Evolutionary conservation across 495 filamentous ascomycete species (phyloP), one percentile per base, ranked within the genome.

Genomic region (Podospora tetraspora): DNA sequence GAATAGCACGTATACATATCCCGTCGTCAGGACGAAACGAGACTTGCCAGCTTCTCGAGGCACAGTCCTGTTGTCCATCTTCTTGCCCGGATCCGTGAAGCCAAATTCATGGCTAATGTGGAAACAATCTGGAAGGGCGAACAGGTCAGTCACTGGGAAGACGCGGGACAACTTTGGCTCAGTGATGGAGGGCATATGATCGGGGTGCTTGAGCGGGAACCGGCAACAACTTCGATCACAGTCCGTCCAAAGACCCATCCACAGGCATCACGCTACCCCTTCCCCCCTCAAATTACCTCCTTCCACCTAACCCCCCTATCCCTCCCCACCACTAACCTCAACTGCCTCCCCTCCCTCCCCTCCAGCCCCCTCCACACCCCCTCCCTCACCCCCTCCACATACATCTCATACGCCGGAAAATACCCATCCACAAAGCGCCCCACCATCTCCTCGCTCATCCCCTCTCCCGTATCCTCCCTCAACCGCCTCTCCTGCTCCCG

Each of bases 261-360:
- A n/a, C 24, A 25, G 24, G 24, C 24, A 25, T 25, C 24, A 25
- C 24, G 24, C n/a, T n/a, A n/a, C n/a, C n/a, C n/a, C n/a, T n/a
- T n/a, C 81, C 86, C 89, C 56, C 92, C 89, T 91, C 91, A 94
- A 0, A 78, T 83, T 1, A 78, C 78, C 27, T 84, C 82, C 71
- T 84, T 89, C 73, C 93, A 93, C 64, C 68, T 86, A 1, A 92
- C 87, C 34, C 91, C 91, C 3, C 86, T 90, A 61, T 78, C 81
- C 1, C 90, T 91, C 1, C 91, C 91, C 68, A 94, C 73, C 32
- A 82, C 78, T 68, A 16, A 22, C 59, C 90, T 87, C 73, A 81
- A 82, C 56, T 52, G 43, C 43, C 43, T 52, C 43, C 43, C 21
- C 73, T 77, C 65, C 64, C 69, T 73, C 75, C 68, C 67, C 23